phyloP scores from a whole-genome alignment of 129 eudicot genomes.

The Artemisia tridentata region DNA sequence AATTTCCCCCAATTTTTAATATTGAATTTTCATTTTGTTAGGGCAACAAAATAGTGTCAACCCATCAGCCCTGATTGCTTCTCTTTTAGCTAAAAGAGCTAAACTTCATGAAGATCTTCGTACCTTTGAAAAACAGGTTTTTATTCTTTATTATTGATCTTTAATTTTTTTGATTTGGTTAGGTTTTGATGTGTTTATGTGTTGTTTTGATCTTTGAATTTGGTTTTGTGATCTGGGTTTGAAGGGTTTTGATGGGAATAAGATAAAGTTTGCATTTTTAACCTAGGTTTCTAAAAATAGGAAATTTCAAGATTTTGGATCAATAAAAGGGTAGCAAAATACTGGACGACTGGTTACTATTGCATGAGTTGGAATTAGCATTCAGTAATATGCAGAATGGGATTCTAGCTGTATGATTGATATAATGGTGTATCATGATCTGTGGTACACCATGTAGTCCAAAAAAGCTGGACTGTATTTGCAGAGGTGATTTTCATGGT shows the following conservation, averaged over 20 bases:
- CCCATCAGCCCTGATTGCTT: conserved; percentile 60
- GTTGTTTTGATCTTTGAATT: not conserved
- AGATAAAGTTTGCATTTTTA: conserved; percentile 1
- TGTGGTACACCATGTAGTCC: no score
- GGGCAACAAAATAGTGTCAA: conserved; percentile 61
- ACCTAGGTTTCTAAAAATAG: conserved; percentile 1
- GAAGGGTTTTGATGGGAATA: not conserved
- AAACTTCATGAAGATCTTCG: conserved; percentile 89
- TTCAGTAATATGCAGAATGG: no score
- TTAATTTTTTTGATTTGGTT: not conserved
- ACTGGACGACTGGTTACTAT: no score
- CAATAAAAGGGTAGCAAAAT: not conserved
- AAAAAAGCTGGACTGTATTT: no score
- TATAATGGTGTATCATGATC: no score
- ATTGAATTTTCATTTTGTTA: conserved; percentile 30
- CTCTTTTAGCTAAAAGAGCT: conserved; percentile 71
- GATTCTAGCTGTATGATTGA: no score
- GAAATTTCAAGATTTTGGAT: conserved; percentile 14
- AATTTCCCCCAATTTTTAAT: conserved; percentile 3
- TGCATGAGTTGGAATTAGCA: no score
- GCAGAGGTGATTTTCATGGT: no score
- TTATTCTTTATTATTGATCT: not conserved
- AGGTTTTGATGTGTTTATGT: not conserved
- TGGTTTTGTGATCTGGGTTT: conserved; percentile 22
- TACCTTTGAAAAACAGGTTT: conserved; percentile 80